These are phyloP conservation scores for Cicer arietinum DNA, from an alignment of 306 rosid species.

Conservation along the genomic window DNA sequence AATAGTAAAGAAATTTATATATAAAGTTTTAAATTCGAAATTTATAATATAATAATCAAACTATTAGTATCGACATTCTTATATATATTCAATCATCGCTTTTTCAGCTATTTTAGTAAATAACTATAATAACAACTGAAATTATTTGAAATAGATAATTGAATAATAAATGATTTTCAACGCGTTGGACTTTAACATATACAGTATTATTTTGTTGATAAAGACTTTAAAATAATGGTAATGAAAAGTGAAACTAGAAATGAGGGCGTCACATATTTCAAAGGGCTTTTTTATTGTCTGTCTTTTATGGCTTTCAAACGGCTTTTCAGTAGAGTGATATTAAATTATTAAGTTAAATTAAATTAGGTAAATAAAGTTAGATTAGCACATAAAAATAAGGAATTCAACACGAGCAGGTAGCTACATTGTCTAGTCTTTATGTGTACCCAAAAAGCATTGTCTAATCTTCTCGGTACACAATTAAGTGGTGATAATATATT, in stretches of 20 bases:
- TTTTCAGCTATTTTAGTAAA: neutral
- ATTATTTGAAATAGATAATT: neutral
- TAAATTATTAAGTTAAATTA: neutral
- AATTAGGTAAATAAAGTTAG: neutral
- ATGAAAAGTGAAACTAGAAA: neutral
- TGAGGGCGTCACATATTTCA: neutral
- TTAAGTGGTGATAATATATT: neutral
- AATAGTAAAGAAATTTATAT: too few species aligned
- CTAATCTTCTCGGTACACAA: constrained; percentile 17
- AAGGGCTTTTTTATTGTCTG: neutral
- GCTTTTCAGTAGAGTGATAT: neutral
- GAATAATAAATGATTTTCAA: neutral
- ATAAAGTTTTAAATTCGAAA: too few species aligned
- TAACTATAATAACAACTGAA: neutral
- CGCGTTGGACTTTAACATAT: neutral
- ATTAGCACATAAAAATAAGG: neutral
- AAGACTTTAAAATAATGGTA: too few species aligned
- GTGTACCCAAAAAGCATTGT: neutral
- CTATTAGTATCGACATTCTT: too few species aligned
- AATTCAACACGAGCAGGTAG: neutral
- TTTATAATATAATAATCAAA: too few species aligned
- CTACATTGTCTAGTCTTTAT: neutral
- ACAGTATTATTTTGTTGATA: too few species aligned
- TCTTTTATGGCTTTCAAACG: neutral
- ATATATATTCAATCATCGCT: neutral